Evolutionary conservation across 305 asterid genomes (phyloP), one percentile per base, ranked within the genome.

Genomic region (Solanum hybrid): DNA sequence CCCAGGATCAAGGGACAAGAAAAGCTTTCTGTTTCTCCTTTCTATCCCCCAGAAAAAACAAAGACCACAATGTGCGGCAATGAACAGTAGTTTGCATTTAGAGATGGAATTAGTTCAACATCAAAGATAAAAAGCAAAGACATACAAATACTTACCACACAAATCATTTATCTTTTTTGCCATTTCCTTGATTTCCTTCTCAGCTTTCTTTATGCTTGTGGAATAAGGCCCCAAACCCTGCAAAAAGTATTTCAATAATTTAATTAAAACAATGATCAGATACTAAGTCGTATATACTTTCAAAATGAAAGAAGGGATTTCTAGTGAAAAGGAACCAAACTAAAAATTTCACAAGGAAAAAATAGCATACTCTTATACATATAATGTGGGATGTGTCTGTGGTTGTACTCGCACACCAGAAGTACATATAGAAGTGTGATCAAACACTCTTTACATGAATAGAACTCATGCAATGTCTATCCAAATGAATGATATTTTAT

Each of bases 191-290:
- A 88, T 89, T 69, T 88, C 91, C 79, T 88, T 88, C 87, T 88
- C 92, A 7, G 45, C 22, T 66, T 90, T 89, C 84, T 90, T 89
- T 88, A 90, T 89, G 88, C 78, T 85, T 8, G 56, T 85, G 4
- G 92, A 90, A 86, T 88, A 90, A 84, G 92, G 91, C 32, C 92
- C 92, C 89, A 90, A 56, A 10, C 90, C 92, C 92, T 90, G 80
- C 85, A 90, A 75, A 73, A 24, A 56, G 31, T 5, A 86, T 37
- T 86, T 75, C 35, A 56, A 8, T 45, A 34, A 51, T 51, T 31
- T 31, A 51, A 19, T 31, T 24, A 15, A 73, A 45, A 51, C 22
- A 51, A 84, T 51, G 42, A 84, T 10, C 19, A 31, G 73, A 84
- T 51, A 84, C 29, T 31, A 51, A 45, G 29, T 10, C 5, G 19